phyloP scores from a whole-genome alignment of 2,329 filamentous ascomycete species.

The Acephala macrosclerotiorum region DNA sequence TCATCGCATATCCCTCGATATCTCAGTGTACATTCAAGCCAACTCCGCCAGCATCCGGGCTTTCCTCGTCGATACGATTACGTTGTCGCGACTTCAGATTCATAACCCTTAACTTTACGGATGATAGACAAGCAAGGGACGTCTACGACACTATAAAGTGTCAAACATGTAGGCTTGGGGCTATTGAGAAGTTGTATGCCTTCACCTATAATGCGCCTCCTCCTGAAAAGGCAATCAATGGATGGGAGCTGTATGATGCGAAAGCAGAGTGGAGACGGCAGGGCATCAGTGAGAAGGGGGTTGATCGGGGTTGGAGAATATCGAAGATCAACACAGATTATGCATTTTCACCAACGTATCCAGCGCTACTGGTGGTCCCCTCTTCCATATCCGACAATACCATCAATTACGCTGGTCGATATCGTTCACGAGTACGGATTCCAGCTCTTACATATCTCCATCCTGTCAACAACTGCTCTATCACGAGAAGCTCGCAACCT shows the following conservation, averaged over 20 bases:
- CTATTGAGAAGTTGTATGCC: conserved; percentile 88
- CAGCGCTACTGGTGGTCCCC: conserved; percentile 83
- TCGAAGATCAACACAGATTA: conserved; percentile 92
- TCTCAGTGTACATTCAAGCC: conserved; percentile 80
- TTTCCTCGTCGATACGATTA: conserved; percentile 83
- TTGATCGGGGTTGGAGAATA: conserved; percentile 74
- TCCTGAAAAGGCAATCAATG: conserved; percentile 76
- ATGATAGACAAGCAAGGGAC: conserved; percentile 78
- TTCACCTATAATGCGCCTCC: conserved; percentile 83
- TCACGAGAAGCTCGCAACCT: conserved; percentile 93
- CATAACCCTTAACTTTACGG: conserved; percentile 86
- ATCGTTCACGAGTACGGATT: conserved; percentile 88
- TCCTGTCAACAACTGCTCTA: conserved; percentile 94
- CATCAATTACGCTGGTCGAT: conserved; percentile 89
- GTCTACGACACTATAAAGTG: conserved; percentile 86
- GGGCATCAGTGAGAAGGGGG: conserved; percentile 84
- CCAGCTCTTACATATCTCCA: conserved; percentile 94
- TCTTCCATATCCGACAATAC: conserved; percentile 95
- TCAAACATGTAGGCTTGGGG: conserved; percentile 82
- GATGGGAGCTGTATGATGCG: conserved; percentile 87
- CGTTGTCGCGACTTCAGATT: conserved; percentile 94
- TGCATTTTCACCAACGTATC: conserved; percentile 91
- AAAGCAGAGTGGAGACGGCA: conserved; percentile 85
- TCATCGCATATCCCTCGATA: conserved; percentile 96
- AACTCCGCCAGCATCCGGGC: conserved; percentile 70